These are phyloP conservation scores for Aspergillus bombycis DNA, from an alignment of 2,329 filamentous ascomycete species.

Conservation along the genomic window DNA sequence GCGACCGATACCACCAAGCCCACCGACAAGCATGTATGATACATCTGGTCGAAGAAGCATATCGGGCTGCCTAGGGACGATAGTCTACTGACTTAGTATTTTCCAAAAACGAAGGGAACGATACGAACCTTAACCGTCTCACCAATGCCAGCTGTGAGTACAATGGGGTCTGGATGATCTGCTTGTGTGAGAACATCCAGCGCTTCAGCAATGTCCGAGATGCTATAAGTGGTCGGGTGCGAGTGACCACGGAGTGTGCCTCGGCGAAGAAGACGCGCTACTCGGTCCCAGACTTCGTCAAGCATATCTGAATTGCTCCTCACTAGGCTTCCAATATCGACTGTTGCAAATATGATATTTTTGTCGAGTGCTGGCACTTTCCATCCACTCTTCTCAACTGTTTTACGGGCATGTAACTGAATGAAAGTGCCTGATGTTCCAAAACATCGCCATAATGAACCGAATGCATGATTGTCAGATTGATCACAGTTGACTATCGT, in stretches of 20 bases:
- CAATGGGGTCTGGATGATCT: constrained; percentile 6
- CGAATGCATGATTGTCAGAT: neutral
- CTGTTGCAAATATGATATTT: constrained; percentile 19
- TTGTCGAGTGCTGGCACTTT: neutral
- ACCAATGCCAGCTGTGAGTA: constrained; percentile 7
- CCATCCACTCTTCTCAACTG: neutral
- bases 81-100: neutral
- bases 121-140: neutral
- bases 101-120: neutral
- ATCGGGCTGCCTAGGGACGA: neutral
- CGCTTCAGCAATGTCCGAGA: constrained; percentile 19
- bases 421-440: constrained; percentile 30
- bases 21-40: constrained; percentile 33
- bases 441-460: neutral
- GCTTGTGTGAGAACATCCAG: constrained; percentile 8
- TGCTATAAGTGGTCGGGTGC: constrained; percentile 5
- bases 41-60: constrained; percentile 13
- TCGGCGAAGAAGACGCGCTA: constrained; percentile 19
- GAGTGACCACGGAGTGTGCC: constrained; percentile 14
- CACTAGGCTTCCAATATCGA: constrained; percentile 19
- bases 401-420: constrained; percentile 23
- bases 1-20: constrained; percentile 33
- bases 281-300: constrained; percentile 15
- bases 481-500: constrained; percentile 11
- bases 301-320: constrained; percentile 9